Evolutionary conservation across 1,284 basidiomycete species (phyloP), one percentile per base, ranked within the genome.

Genomic region (Trametes polyzona): DNA sequence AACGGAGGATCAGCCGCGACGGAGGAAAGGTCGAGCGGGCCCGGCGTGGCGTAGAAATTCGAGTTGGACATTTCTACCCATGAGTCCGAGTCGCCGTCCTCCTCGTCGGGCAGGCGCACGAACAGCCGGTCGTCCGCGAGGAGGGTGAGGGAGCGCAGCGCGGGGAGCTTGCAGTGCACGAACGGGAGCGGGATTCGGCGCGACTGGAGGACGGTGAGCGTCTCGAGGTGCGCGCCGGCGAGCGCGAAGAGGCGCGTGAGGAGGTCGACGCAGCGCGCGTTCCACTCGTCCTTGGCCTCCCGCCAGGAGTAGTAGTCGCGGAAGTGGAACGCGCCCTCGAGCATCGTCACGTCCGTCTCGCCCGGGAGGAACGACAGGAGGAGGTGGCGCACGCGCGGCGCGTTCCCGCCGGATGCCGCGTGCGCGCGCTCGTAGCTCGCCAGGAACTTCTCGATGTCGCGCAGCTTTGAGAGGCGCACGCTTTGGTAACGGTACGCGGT

Each of bases 121-220:
- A 62, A 57, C 12, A 59, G 27, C 9, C 55, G 47, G 41, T 62
- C 61, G 17, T 62, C 53, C 10, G 27, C n/a, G 3, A 53, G 40
- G 19, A 62, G 36, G 3, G 53, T 54, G 47, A 62, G 57, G 23
- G 26, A 29, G 39, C 57, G 57, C 9, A 62, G 44, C 4, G 33
- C 44, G n/a, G 57, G 55, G 35, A 62, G 52, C 3, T 27, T 21
- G 40, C 36, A 39, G 8, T 33, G 47, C 12, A 62, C 43, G 40
- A 52, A 50, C 8, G 61, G 61, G 2, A 62, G 57, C 19, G 36
- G 24, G 19, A 62, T 48, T 2, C 37, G 19, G 17, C 16, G 23
- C n/a, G 47, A 47, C 29, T 56, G 50, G 4, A 62, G 47, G 36
- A 62, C 41, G 35, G 57, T 48, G 21, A 62, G 23, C 10, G 61